phyloP scores from a whole-genome alignment of 2,329 filamentous ascomycete genomes.

The Cadophora sp. region DNA sequence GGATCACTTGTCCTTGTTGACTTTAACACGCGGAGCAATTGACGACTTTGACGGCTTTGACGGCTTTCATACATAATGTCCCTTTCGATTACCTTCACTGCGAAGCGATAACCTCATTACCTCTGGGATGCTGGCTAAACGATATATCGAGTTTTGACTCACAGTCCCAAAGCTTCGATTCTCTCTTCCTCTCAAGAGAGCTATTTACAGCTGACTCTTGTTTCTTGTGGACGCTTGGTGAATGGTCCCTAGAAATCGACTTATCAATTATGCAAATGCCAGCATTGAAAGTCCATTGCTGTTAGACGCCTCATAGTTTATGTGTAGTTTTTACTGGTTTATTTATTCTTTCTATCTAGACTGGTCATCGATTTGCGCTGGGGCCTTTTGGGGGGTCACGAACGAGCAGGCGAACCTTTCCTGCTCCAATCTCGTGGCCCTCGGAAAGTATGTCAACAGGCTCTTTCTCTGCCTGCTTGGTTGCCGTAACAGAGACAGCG shows the following conservation, averaged over 20 bases:
- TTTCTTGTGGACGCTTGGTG: no score
- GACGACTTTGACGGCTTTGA: no score
- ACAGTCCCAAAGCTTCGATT: no score
- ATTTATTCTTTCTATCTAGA: slow-evolving; percentile 37
- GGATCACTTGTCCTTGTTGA: not conserved
- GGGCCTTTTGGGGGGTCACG: slow-evolving; percentile 51
- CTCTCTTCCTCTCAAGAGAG: no score
- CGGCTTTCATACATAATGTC: no score
- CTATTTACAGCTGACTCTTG: no score
- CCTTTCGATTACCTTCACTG: no score
- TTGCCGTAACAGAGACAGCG: slow-evolving; percentile 19
- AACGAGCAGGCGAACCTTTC: slow-evolving; percentile 70
- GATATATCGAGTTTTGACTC: no score
- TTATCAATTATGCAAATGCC: not conserved
- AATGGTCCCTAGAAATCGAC: no score
- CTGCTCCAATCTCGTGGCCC: slow-evolving; percentile 71
- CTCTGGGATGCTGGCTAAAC: no score
- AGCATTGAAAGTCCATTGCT: not conserved
- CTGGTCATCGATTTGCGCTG: slow-evolving; percentile 39
- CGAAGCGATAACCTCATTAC: no score
- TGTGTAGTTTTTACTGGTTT: slow-evolving; percentile 36
- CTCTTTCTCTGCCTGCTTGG: slow-evolving; percentile 45
- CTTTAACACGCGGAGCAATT: not conserved
- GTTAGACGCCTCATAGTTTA: not conserved
- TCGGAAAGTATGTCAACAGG: slow-evolving; percentile 64